Base-by-base conservation (phyloP, 2,329 filamentous ascomycete genomes). In the Colletotrichum lindemuthianum region DNA sequence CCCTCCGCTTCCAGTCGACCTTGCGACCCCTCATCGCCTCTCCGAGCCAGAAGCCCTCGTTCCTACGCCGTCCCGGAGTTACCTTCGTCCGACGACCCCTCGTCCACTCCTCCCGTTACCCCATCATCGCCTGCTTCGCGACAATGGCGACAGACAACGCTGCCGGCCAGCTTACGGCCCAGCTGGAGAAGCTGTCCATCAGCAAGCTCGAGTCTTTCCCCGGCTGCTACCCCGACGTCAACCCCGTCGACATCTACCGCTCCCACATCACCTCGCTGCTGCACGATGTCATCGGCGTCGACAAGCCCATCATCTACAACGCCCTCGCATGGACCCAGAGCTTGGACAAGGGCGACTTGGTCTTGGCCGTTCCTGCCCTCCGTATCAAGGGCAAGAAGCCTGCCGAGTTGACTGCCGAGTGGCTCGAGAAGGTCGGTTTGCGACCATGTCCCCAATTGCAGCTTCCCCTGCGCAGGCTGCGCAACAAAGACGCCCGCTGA, bases 331-430 rank as follows among this genome's bases (percentile, higher is more conserved):
- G 92, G 91, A 95, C 92, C 6, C 83, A 87, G 67, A 87, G 89
- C 41, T 82, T 93, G 24, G 92, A 96, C 69, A 93, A 94, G 81
- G 93, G 93, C 51, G 93, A 97, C 77, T 79, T 96, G 70, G 86
- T 92, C 57, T 79, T 97, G 50, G 89, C 92, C 8, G 88, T 92
- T 8, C 91, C 93, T 13, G 91, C 92, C n/a, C 84, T 97, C 68
- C 85, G 92, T 67, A 78, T 95, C 72, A 95, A 91, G 79, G 88
- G 88, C 68, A 83, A 83, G 75, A 91, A 91, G 74, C 88, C 88
- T 10, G 80, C 82, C 66, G 86, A 86, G 69, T 79, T 91, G 56
- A 88, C 85, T 11, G 76, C 80, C 67, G 84, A 91, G 72, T 90
- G 88, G 86, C 79, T 81, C 40, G 80, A 80, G 39, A 86, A 89